phyloP scores from a whole-genome alignment of 2,329 filamentous ascomycete species.

The Penicillium brasilianum region DNA sequence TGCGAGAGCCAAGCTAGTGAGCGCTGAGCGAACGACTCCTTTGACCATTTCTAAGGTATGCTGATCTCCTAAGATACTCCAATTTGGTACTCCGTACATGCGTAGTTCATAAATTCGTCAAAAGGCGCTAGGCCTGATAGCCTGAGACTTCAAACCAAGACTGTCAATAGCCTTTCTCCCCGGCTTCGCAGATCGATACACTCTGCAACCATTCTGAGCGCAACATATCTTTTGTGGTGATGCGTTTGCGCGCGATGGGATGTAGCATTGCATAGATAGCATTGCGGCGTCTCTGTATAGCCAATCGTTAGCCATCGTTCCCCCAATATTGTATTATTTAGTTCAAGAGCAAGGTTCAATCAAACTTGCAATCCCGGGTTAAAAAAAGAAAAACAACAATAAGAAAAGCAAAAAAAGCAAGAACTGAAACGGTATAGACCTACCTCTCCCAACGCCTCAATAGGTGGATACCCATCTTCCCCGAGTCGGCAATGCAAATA shows the following conservation, averaged over 20 bases:
- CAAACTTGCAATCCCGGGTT: neutral
- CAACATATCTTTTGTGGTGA: slow-evolving; percentile 30
- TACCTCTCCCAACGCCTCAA: slow-evolving; percentile 34
- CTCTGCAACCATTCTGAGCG: slow-evolving; percentile 36
- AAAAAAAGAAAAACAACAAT: neutral
- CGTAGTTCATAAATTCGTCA: neutral
- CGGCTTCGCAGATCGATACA: slow-evolving; percentile 32
- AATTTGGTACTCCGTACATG: neutral
- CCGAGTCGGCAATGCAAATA: slow-evolving; percentile 28
- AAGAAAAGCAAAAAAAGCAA: neutral
- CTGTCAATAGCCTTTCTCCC: slow-evolving; percentile 22
- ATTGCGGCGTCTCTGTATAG: slow-evolving; percentile 29
- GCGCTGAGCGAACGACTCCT: neutral
- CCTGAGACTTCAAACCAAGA: neutral
- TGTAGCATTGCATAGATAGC: slow-evolving; percentile 40
- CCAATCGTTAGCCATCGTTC: neutral
- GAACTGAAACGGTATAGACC: neutral
- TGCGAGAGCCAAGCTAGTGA: too few relatives aligned
- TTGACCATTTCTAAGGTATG: neutral
- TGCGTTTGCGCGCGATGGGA: slow-evolving; percentile 30
- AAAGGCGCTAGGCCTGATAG: neutral
- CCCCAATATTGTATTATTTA: neutral
- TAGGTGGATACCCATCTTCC: slow-evolving; percentile 33
- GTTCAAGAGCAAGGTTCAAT: neutral
- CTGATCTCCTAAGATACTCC: too few relatives aligned